Conservation (phyloP, 768 basidiomycete genomes). For the Hericium rajendrae region DNA sequence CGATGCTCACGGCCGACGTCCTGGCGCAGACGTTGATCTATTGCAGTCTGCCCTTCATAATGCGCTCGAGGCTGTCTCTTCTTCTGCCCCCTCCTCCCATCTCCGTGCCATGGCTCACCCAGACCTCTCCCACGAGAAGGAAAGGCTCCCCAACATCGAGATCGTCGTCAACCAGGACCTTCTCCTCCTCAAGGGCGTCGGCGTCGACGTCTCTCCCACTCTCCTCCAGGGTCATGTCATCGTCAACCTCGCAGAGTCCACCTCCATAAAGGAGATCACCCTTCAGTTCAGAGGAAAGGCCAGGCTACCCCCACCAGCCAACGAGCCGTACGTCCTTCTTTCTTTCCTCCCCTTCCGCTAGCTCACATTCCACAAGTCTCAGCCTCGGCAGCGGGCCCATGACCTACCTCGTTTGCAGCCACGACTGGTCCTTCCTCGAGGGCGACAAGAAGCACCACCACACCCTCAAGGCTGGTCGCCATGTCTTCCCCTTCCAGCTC, state of each 20-base stretch:
- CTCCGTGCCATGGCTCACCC: not conserved
- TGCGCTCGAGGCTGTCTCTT: not conserved
- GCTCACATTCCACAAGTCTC: constrained; percentile 22
- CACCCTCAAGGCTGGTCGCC: constrained; percentile 93
- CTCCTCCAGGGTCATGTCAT: constrained; percentile 74
- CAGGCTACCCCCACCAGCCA: constrained; percentile 46
- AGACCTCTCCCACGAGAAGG: constrained; percentile 23
- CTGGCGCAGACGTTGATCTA: not conserved
- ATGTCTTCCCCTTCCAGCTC: constrained; percentile 87
- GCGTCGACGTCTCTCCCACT: constrained; percentile 75
- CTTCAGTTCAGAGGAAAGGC: constrained; percentile 82
- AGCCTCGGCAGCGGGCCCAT: constrained; percentile 36
- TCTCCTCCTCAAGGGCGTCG: constrained; percentile 68
- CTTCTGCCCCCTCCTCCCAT: not conserved
- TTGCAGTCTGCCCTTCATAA: constrained; percentile 6
- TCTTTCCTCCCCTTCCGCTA: constrained; percentile 1
- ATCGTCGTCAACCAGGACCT: constrained; percentile 65
- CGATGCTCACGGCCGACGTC: not conserved
- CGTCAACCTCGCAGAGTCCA: constrained; percentile 72
- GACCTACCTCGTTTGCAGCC: constrained; percentile 60
- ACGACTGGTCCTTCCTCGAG: constrained; percentile 91
- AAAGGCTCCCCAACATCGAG: constrained; percentile 49
- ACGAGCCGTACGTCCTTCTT: constrained; percentile 46
- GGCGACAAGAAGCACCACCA: constrained; percentile 69
- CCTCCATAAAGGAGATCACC: constrained; percentile 75